phyloP scores from a whole-genome alignment of 192 early-diverging fungal genomes.

The Phlyctochytrium bullatum region DNA sequence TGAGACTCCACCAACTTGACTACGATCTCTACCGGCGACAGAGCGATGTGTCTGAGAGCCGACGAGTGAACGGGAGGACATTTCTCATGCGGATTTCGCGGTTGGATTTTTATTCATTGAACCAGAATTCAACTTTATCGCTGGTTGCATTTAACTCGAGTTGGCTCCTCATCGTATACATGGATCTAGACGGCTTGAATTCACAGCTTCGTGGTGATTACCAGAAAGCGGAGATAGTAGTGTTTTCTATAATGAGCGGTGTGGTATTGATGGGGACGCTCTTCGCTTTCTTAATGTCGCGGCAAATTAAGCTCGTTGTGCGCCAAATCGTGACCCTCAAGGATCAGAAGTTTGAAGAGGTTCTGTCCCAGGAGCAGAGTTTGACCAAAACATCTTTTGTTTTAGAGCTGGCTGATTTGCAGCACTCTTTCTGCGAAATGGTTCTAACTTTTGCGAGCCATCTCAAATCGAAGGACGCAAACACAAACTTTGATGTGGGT shows the following conservation, averaged over 20 bases:
- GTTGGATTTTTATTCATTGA: no score
- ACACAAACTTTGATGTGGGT: not conserved
- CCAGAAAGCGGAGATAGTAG: not conserved
- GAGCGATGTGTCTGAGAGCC: no score
- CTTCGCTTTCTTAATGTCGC: conserved; percentile 1
- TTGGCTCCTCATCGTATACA: conserved; percentile 3
- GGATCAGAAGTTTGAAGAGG: conserved; percentile 8
- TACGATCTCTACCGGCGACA: no score
- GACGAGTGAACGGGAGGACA: no score
- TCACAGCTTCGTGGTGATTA: not conserved
- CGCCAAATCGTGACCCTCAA: conserved; percentile 2
- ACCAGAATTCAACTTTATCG: not conserved
- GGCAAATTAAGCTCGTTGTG: conserved; percentile 3
- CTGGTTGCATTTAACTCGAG: not conserved
- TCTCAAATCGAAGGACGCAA: not conserved
- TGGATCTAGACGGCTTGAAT: conserved; percentile 7
- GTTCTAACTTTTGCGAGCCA: conserved; percentile 3
- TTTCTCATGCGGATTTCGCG: no score
- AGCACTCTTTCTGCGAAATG: conserved; percentile 7
- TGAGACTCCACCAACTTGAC: no score
- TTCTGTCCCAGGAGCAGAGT: not conserved
- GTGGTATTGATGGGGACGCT: conserved; percentile 4
- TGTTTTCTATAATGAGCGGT: not conserved
- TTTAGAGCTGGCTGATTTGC: not conserved
- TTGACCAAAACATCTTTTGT: not conserved